A percentile compares a stretch with the other conserved stretches of the same genome.
These are phyloP conservation scores for Boletus mariae DNA, from an alignment of 1,284 basidiomycete species.

Conservation along the genomic window DNA sequence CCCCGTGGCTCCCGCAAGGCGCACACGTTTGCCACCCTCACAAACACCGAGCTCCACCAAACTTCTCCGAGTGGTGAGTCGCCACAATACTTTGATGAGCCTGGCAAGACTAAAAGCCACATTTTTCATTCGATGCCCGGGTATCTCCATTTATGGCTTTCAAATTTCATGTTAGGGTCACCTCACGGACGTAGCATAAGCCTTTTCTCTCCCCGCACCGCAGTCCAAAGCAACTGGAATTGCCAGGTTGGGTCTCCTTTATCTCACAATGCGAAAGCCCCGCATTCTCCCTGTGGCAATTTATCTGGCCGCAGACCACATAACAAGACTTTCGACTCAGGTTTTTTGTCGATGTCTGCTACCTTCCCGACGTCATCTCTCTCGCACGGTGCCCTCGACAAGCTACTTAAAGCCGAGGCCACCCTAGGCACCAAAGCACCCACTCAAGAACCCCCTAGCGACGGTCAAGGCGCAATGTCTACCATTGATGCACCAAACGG, in stretches of 20 bases:
- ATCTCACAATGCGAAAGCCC: slow-evolving; percentile 34
- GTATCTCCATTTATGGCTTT: slow-evolving; percentile 15
- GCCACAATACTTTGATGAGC: slow-evolving; percentile 11
- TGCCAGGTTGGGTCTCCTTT: slow-evolving; percentile 18
- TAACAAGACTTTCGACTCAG: slow-evolving; percentile 25
- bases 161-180: slow-evolving; percentile 27
- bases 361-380: slow-evolving; percentile 33
- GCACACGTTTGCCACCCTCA: slow-evolving; percentile 32
- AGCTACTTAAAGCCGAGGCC: slow-evolving; percentile 31
- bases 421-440: slow-evolving; percentile 16
- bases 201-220: slow-evolving; percentile 32
- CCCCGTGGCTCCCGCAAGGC: slow-evolving; percentile 34
- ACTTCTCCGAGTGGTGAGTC: slow-evolving; percentile 31
- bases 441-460: slow-evolving; percentile 15
- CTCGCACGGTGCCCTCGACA: slow-evolving; percentile 29
- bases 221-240: slow-evolving; percentile 22
- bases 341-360: slow-evolving; percentile 19
- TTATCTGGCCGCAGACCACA: slow-evolving; percentile 21
- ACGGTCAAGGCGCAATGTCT: slow-evolving; percentile 23
- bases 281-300: slow-evolving; percentile 28
- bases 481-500: slow-evolving; percentile 23
- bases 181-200: slow-evolving; percentile 35
- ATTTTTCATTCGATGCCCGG: slow-evolving; percentile 17
- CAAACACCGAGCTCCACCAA: slow-evolving; percentile 32
- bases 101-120: slow-evolving; percentile 18